These are phyloP conservation scores for Salvia hispanica DNA, from an alignment of 257 asterid genomes.

Conservation along the genomic window DNA sequence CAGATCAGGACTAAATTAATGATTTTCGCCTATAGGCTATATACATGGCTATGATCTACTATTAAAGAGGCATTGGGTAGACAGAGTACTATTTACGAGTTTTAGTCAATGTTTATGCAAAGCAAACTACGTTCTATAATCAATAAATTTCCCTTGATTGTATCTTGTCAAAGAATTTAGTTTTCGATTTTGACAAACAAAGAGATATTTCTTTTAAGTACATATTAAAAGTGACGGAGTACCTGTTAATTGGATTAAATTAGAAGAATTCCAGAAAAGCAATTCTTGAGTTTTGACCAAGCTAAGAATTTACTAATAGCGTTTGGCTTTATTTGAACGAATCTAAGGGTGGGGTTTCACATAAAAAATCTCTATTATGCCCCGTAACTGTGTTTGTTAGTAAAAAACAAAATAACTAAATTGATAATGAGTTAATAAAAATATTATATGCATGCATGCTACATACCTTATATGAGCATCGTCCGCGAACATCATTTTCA, in stretches of 20 bases:
- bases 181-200: constrained; percentile 29
- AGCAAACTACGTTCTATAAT: background rate
- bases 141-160: background rate
- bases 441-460: too few species aligned
- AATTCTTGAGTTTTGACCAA: constrained; percentile 34
- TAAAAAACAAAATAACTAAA: too few species aligned
- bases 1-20: too few species aligned
- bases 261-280: constrained; percentile 22
- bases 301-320: constrained; percentile 2
- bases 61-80: too few species aligned
- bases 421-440: too few species aligned
- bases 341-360: background rate
- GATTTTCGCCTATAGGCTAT: too few species aligned
- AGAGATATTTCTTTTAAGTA: background rate
- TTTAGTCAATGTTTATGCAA: too few species aligned
- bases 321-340: constrained; percentile 14
- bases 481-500: too few species aligned
- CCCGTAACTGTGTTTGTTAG: background rate
- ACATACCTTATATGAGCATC: too few species aligned
- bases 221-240: background rate
- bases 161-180: constrained; percentile 26
- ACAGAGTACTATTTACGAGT: too few species aligned
- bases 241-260: constrained; percentile 17
- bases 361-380: background rate
- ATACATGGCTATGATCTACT: too few species aligned